Base-by-base conservation (phyloP, 2,329 filamentous ascomycete genomes). In the Exophiala calicioides region DNA sequence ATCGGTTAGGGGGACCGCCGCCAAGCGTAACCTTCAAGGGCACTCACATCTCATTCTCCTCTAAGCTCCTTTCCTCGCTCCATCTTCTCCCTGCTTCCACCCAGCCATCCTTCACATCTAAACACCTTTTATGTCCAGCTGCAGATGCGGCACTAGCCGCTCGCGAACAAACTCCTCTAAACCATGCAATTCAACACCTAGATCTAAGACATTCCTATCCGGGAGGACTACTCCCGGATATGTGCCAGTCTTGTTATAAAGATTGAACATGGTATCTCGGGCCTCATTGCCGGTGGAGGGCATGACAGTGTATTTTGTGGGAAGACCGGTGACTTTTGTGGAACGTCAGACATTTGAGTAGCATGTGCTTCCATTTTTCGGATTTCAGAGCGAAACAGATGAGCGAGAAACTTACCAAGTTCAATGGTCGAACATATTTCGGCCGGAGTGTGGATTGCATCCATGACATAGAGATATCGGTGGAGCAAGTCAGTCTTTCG, bases 181-280 rank as follows among this genome's bases (percentile, higher is more conserved):
- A 12, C 24, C 33, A 37, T 59, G 57, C 33, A 58, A 27, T 29
- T 55, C 42, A 5, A 60, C 56, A 1, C 58, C 58, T 6, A 60
- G 50, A 19, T 32, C 53, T 16, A 58, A 24, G 15, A 60, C 49
- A 15, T 56, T 49, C 13, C 44, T 19, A 45, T 57, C 54, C 4
- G 58, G 58, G 12, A 58, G 30, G 27, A 43, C 23, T 10, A 51
- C 47, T 2, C 48, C 50, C 10, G 42, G 45, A 38, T 60, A 60
- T 19, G 56, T 60, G 5, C 55, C 55, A 9, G 50, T 50, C 23
- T 39, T 47, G 46, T 60, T 60, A 47, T 60, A 60, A 23, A 60
- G 33, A 19, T 53, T 49, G 36, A 56, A 54, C 56, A 60, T 58
- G 29, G 53, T 58, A 38, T 60, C 58, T 9, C 58, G 52, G 40